Evolutionary conservation across 2,329 filamentous ascomycete species (phyloP).

Genomic region (Ophiostoma himal-ulmi): DNA sequence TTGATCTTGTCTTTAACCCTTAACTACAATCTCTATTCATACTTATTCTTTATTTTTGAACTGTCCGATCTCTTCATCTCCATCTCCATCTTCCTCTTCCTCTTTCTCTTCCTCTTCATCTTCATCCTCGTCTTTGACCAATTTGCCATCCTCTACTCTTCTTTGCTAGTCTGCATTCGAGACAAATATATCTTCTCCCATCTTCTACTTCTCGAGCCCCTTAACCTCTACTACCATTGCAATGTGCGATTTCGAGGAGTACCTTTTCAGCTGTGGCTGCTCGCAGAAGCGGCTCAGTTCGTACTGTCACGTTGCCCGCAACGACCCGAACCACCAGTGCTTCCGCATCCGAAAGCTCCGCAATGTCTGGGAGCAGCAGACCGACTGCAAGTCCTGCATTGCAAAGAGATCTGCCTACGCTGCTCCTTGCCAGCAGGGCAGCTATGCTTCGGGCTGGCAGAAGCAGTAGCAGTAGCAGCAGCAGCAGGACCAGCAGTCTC

Average conservation of each 20-base stretch:
- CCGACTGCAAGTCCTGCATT: slow-evolving; percentile 41
- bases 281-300: slow-evolving; percentile 54
- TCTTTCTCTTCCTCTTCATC: no score
- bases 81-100: no score
- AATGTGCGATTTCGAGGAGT: slow-evolving; percentile 69
- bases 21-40: not conserved
- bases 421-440: not conserved
- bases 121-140: not conserved
- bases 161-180: not conserved
- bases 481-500: slow-evolving; percentile 1
- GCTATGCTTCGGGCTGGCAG: not conserved
- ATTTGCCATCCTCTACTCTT: not conserved
- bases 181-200: not conserved
- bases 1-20: not conserved
- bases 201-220: not conserved
- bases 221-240: slow-evolving; percentile 22
- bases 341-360: slow-evolving; percentile 60
- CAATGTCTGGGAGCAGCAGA: slow-evolving; percentile 51
- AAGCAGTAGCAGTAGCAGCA: slow-evolving; percentile 10
- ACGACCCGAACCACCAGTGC: slow-evolving; percentile 64
- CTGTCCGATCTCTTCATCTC: not conserved
- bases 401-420: not conserved
- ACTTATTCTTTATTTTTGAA: not conserved
- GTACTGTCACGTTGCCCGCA: slow-evolving; percentile 70
- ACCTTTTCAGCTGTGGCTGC: slow-evolving; percentile 61